These are phyloP conservation scores for Neonothopanus nambi DNA, from an alignment of 1,284 basidiomycete species.

Conservation along the genomic window DNA sequence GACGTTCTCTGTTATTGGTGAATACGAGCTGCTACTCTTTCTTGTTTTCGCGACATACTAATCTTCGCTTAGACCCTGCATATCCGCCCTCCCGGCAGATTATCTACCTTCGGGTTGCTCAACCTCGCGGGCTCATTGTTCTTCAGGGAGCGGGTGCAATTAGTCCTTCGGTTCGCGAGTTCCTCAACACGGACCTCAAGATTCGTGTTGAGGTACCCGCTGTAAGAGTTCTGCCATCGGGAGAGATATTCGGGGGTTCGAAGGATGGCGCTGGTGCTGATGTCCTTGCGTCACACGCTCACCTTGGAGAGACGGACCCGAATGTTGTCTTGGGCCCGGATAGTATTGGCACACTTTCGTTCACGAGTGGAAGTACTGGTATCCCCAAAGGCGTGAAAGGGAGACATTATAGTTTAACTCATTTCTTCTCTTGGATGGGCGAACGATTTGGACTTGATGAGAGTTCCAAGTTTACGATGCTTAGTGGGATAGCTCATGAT, in stretches of 20 bases:
- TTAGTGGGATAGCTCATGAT: conserved; percentile 98
- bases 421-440: conserved; percentile 99
- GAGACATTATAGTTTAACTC: conserved; percentile 94
- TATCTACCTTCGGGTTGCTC: conserved; percentile 94
- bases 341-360: conserved; percentile 92
- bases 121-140: conserved; percentile 91
- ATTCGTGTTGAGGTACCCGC: conserved; percentile 95
- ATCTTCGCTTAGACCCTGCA: conserved; percentile 74
- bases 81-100: conserved; percentile 95
- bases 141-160: conserved; percentile 90
- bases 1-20: conserved; percentile 97
- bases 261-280: conserved; percentile 40
- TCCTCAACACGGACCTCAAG: conserved; percentile 77
- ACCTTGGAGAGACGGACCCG: conserved; percentile 72
- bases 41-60: conserved; percentile 11
- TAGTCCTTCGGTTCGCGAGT: conserved; percentile 82
- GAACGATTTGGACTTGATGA: conserved; percentile 79
- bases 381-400: conserved; percentile 98
- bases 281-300: conserved; percentile 51
- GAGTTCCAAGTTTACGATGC: conserved; percentile 93
- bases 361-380: conserved; percentile 97
- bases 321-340: conserved; percentile 91
- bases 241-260: conserved; percentile 70
- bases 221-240: conserved; percentile 70
- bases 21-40: conserved; percentile 27